These are phyloP conservation scores for Cladosporium sp. DNA, from an alignment of 2,329 filamentous ascomycete genomes.

Conservation along the genomic window DNA sequence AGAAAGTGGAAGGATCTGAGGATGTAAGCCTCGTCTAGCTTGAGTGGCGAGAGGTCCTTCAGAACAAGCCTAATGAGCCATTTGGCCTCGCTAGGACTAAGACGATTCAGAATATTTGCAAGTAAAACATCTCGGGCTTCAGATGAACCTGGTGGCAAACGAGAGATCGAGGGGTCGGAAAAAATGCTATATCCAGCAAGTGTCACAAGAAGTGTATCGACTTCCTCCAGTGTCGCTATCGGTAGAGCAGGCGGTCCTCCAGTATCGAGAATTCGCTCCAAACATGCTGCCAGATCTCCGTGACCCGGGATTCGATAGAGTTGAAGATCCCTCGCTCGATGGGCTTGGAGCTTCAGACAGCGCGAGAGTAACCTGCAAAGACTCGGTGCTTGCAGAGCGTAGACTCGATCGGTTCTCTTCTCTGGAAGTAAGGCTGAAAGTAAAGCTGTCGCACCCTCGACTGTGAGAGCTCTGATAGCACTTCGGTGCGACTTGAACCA, in stretches of 20 bases:
- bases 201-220: slow-evolving; percentile 62
- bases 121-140: slow-evolving; percentile 45
- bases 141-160: slow-evolving; percentile 21
- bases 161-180: slow-evolving; percentile 60
- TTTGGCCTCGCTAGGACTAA: slow-evolving; percentile 69
- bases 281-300: slow-evolving; percentile 68
- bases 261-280: slow-evolving; percentile 59
- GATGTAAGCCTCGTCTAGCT: slow-evolving; percentile 55
- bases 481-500: slow-evolving; percentile 69
- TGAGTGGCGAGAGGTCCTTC: slow-evolving; percentile 67
- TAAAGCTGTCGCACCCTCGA: slow-evolving; percentile 56
- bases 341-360: slow-evolving; percentile 60
- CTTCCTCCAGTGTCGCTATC: slow-evolving; percentile 63
- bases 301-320: slow-evolving; percentile 56
- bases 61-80: slow-evolving; percentile 81
- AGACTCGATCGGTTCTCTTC: slow-evolving; percentile 72
- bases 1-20: slow-evolving; percentile 63
- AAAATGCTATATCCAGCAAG: slow-evolving; percentile 67
- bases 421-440: slow-evolving; percentile 75
- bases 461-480: slow-evolving; percentile 54
- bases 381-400: slow-evolving; percentile 59
- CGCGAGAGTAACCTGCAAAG: slow-evolving; percentile 66
- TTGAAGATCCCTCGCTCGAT: slow-evolving; percentile 58
- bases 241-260: slow-evolving; percentile 44
- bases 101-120: slow-evolving; percentile 53